These are phyloP conservation scores for Cercospora sesami DNA, from an alignment of 2,329 filamentous ascomycete genomes.

Conservation along the genomic window DNA sequence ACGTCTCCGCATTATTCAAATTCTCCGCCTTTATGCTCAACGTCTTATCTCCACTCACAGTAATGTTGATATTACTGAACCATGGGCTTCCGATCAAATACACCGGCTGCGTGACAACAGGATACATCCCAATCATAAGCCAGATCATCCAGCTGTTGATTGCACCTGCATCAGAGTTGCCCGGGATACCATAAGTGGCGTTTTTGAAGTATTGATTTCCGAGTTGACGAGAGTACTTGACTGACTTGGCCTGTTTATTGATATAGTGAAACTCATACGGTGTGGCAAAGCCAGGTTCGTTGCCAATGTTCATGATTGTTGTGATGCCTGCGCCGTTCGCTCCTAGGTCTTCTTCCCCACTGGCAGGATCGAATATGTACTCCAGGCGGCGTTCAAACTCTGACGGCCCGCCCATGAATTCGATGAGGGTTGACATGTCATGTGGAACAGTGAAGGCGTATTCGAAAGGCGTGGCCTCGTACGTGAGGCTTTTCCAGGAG, in stretches of 20 bases:
- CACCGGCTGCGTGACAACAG: slow-evolving; percentile 34
- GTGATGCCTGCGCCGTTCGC: slow-evolving; percentile 42
- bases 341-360: slow-evolving; percentile 38
- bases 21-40: slow-evolving; percentile 52
- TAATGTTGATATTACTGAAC: slow-evolving; percentile 37
- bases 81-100: slow-evolving; percentile 40
- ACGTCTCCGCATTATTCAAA: slow-evolving; percentile 45
- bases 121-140: slow-evolving; percentile 40
- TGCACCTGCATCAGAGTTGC: slow-evolving; percentile 39
- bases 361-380: slow-evolving; percentile 45
- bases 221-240: slow-evolving; percentile 29
- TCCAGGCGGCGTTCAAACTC: slow-evolving; percentile 46
- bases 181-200: slow-evolving; percentile 35
- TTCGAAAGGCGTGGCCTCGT: slow-evolving; percentile 47
- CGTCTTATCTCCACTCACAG: slow-evolving; percentile 34
- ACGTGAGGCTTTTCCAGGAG: slow-evolving; percentile 45
- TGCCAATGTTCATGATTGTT: slow-evolving; percentile 41
- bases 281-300: slow-evolving; percentile 39
- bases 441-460: slow-evolving; percentile 49
- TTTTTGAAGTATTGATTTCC: slow-evolving; percentile 37
- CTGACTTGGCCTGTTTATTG: slow-evolving; percentile 36
- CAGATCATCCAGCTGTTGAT: slow-evolving; percentile 37
- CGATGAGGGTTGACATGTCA: slow-evolving; percentile 45
- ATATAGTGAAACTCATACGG: slow-evolving; percentile 40
- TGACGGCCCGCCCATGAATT: slow-evolving; percentile 44